Evolutionary conservation across 75 land plant genomes (phyloP).

Genomic region (Cunninghamia lanceolata): DNA sequence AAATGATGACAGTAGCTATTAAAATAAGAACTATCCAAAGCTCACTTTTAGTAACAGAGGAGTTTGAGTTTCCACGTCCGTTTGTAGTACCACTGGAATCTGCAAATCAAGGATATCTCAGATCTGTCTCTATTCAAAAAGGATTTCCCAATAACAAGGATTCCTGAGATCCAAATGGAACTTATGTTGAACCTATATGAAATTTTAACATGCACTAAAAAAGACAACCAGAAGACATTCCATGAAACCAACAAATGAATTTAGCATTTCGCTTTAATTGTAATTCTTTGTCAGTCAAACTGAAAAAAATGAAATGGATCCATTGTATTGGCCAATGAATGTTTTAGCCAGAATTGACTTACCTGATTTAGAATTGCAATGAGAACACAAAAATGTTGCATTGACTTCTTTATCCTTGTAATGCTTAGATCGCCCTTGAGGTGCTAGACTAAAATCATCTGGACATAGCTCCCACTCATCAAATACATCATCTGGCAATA

Average conservation of each 20-base stretch:
- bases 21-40: neutral
- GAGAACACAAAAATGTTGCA: constrained; percentile 69
- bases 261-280: neutral
- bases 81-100: neutral
- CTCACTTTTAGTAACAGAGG: neutral
- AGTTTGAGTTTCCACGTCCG: neutral
- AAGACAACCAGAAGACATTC: neutral
- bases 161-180: neutral
- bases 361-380: constrained; percentile 32
- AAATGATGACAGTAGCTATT: constrained; percentile 26
- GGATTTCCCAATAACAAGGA: neutral
- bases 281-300: neutral
- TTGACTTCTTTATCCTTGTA: constrained; percentile 71
- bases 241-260: neutral
- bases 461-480: constrained; percentile 99
- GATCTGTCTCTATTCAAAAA: neutral
- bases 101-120: neutral
- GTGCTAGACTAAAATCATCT: constrained; percentile 48
- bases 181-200: neutral
- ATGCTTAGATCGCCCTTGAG: constrained; percentile 60
- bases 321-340: neutral
- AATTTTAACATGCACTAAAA: neutral
- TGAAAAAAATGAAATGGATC: neutral
- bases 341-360: neutral
- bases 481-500: constrained; percentile 74